Percentiles rank a stretch among this genome's conserved stretches.
These are phyloP conservation scores for Gautieria morchelliformis DNA, from an alignment of 768 basidiomycete genomes.

Conservation along the genomic window DNA sequence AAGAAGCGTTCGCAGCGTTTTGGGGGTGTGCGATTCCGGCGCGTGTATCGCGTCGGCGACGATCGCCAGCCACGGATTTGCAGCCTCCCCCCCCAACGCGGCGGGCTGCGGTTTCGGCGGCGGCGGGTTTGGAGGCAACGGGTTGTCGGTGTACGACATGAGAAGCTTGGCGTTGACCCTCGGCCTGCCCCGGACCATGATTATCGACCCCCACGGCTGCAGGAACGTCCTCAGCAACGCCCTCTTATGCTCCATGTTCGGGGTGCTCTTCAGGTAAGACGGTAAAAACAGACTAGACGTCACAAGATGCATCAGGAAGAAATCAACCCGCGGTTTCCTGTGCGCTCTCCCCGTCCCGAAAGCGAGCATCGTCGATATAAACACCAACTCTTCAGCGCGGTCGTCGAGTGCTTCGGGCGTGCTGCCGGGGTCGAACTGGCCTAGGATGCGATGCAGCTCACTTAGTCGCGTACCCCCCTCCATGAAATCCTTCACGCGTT, in stretches of 20 bases:
- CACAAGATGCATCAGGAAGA: slow-evolving; percentile 53
- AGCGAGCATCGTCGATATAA: slow-evolving; percentile 37
- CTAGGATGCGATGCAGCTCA: slow-evolving; percentile 38
- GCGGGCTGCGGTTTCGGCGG: slow-evolving; percentile 5
- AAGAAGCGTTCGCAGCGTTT: slow-evolving; percentile 38
- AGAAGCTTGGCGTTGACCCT: slow-evolving; percentile 37
- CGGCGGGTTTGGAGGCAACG: slow-evolving; percentile 27
- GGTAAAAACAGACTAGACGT: slow-evolving; percentile 43
- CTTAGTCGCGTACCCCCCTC: slow-evolving; percentile 25
- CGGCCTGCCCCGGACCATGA: slow-evolving; percentile 42
- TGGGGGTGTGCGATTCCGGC: slow-evolving; percentile 43
- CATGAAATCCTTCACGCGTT: slow-evolving; percentile 23
- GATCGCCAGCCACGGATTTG: slow-evolving; percentile 46
- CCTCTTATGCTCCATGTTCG: slow-evolving; percentile 29
- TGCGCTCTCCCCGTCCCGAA: slow-evolving; percentile 37
- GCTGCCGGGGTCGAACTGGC: slow-evolving; percentile 28
- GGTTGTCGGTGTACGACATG: slow-evolving; percentile 35
- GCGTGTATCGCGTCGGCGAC: slow-evolving; percentile 36
- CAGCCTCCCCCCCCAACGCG: slow-evolving; percentile 14
- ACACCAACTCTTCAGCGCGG: slow-evolving; percentile 42
- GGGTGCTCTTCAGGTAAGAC: slow-evolving; percentile 26
- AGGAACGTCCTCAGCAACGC: slow-evolving; percentile 36
- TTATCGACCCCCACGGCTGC: slow-evolving; percentile 26
- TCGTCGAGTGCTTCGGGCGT: slow-evolving; percentile 18
- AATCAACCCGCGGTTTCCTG: slow-evolving; percentile 39